Conservation (phyloP, 176 grass and related monocot genomes). For the Cenchrus fungigraminus region DNA sequence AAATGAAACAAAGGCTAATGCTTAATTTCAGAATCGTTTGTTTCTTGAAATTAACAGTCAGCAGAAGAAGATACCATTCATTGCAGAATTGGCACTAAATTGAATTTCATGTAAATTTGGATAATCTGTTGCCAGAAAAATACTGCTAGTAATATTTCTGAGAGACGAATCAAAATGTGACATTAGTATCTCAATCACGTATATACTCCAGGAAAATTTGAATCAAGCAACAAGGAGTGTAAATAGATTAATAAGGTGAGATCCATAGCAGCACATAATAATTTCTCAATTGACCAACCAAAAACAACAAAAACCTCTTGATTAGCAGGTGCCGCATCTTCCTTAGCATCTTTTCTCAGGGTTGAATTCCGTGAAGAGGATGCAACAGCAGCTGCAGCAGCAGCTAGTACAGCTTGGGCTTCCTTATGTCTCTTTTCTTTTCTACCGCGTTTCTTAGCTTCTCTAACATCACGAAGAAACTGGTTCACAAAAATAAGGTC, state of each 20-base stretch:
- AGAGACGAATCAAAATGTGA: too few species aligned
- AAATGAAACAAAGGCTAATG: too few species aligned
- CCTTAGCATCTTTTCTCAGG: slow-evolving; percentile 84
- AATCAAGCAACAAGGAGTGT: too few species aligned
- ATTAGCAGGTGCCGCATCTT: slow-evolving; percentile 46
- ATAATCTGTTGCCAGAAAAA: too few species aligned
- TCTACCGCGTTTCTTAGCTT: slow-evolving; percentile 93
- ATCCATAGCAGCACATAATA: not conserved
- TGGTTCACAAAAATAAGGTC: slow-evolving; percentile 90
- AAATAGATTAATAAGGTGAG: slow-evolving; percentile 21
- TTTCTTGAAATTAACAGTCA: too few species aligned
- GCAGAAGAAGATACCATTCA: too few species aligned
- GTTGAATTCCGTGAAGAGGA: slow-evolving; percentile 77
- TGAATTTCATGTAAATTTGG: too few species aligned
- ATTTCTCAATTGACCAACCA: slow-evolving; percentile 11
- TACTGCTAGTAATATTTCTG: too few species aligned
- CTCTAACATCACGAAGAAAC: slow-evolving; percentile 91
- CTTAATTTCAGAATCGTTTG: too few species aligned
- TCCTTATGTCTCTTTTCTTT: slow-evolving; percentile 98
- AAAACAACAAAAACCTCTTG: slow-evolving; percentile 63
- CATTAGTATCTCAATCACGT: too few species aligned
- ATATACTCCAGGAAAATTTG: too few species aligned
- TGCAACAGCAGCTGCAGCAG: slow-evolving; percentile 77
- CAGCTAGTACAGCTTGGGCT: slow-evolving; percentile 93
- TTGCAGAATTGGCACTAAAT: too few species aligned